Conservation (phyloP, 2,329 filamentous ascomycete species). For the Sporothrix protearum region DNA sequence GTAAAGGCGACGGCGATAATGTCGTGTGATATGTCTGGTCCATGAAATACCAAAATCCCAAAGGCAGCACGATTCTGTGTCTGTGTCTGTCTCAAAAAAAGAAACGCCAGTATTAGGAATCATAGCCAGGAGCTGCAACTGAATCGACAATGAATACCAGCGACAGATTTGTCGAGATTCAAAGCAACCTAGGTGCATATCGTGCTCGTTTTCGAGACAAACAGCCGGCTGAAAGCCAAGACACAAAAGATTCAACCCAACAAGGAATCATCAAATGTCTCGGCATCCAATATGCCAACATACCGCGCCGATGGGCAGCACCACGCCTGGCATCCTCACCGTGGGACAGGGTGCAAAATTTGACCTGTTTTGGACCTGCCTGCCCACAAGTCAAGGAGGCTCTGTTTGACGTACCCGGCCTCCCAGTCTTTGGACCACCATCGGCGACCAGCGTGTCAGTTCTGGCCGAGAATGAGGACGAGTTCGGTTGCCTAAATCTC, state of each 20-base stretch:
- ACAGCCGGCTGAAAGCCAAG: no score
- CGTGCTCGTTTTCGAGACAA: background rate
- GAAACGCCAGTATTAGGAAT: no score
- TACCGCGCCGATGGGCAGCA: background rate
- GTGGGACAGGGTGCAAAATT: background rate
- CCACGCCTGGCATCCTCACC: background rate
- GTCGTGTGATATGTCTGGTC: background rate
- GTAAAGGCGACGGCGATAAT: background rate
- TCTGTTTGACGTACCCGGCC: background rate
- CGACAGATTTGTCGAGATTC: background rate
- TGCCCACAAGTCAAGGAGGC: background rate
- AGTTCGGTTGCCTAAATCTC: background rate
- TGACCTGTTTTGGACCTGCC: background rate
- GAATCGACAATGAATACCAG: background rate
- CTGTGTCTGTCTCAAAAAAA: no score
- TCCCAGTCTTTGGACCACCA: conserved; percentile 5
- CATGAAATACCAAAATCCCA: background rate
- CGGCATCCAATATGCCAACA: background rate
- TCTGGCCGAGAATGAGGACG: background rate
- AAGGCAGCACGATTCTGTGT: background rate
- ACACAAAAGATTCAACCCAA: background rate
- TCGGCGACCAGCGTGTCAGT: background rate
- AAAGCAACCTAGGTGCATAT: background rate
- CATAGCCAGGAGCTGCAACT: background rate
- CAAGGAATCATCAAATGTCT: conserved; percentile 3